Evolutionary conservation across 2,329 filamentous ascomycete genomes (phyloP), one percentile per base, ranked within the genome.

Genomic region (Neonectria hederae): DNA sequence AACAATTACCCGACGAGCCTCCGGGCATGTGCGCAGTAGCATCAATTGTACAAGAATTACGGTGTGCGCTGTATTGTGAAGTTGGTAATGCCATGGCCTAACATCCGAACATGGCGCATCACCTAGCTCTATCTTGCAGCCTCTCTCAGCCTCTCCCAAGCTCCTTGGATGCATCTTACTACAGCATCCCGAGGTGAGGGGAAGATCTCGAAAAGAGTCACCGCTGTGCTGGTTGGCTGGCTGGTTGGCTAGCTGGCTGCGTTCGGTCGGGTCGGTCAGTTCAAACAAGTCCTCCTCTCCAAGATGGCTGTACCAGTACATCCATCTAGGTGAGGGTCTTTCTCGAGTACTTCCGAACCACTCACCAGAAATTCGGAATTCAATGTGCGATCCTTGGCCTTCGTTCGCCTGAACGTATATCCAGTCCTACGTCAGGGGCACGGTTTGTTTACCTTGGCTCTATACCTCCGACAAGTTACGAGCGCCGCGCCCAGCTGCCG

Each of bases 41-140:
- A 56, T 38, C 42, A 17, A 38, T 56, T n/a, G 8, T 21, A 19
- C 26, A 32, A 35, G n/a, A n/a, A 10, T 30, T 22, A 48, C 24
- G 8, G 28, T 38, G 19, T 56, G 54, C 51, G 35, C 17, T 30
- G 43, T 24, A 22, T 17, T 24, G 28, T 9, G 35, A 11, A n/a
- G 67, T 65, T 67, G 66, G 30, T 67, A 63, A 70, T 71, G 6
- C 14, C 54, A 56, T 71, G 28, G 46, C 43, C 61, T 69, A 63
- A 61, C 42, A 51, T 53, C 56, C 54, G 57, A n/a, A 35, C 28
- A 35, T 28, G 21, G 21, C 22, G 17, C 32, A 48, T 30, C 19
- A 14, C 19, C 11, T 26, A 28, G 24, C 42, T n/a, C 28, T 28
- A 7, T 30, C 54, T 49, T 30, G 43, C 53, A 21, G 54, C n/a